These are phyloP conservation scores for Dillenia turbinata DNA, from an alignment of 164 flowering plant species.

Conservation along the genomic window DNA sequence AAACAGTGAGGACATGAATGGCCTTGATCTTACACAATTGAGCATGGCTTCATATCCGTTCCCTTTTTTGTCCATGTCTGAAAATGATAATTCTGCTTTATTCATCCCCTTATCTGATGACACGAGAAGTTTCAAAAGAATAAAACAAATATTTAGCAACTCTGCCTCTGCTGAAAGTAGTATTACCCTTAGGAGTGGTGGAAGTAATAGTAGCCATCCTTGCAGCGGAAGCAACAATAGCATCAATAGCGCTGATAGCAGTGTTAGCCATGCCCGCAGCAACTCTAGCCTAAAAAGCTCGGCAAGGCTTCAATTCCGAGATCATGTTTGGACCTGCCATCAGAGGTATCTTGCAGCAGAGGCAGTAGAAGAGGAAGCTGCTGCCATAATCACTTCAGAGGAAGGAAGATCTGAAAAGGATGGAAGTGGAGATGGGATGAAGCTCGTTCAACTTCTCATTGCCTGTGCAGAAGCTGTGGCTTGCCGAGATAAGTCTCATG, in stretches of 20 bases:
- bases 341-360: slow-evolving; percentile 45
- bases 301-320: slow-evolving; percentile 38
- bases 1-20: slow-evolving; percentile 1
- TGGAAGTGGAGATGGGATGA: slow-evolving; percentile 37
- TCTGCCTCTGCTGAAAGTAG: slow-evolving; percentile 26
- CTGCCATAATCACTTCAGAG: slow-evolving; percentile 11
- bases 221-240: slow-evolving; percentile 13
- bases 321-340: slow-evolving; percentile 40
- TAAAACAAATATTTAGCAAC: slow-evolving; percentile 10
- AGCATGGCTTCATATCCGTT: slow-evolving; percentile 20
- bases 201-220: slow-evolving; percentile 6
- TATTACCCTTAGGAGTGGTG: slow-evolving; percentile 5
- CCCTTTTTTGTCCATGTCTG: slow-evolving; percentile 9
- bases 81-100: not conserved
- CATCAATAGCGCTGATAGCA: slow-evolving; percentile 1
- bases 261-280: slow-evolving; percentile 13
- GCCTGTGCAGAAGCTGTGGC: slow-evolving; percentile 68
- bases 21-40: slow-evolving; percentile 14
- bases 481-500: slow-evolving; percentile 57
- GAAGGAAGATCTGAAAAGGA: slow-evolving; percentile 17
- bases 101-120: slow-evolving; percentile 6
- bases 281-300: slow-evolving; percentile 20
- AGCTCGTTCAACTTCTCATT: slow-evolving; percentile 46
- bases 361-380: slow-evolving; percentile 42
- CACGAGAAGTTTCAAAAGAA: slow-evolving; percentile 18